These are phyloP conservation scores for Vitis rupestris DNA, from an alignment of 164 flowering plant species.

Conservation along the genomic window DNA sequence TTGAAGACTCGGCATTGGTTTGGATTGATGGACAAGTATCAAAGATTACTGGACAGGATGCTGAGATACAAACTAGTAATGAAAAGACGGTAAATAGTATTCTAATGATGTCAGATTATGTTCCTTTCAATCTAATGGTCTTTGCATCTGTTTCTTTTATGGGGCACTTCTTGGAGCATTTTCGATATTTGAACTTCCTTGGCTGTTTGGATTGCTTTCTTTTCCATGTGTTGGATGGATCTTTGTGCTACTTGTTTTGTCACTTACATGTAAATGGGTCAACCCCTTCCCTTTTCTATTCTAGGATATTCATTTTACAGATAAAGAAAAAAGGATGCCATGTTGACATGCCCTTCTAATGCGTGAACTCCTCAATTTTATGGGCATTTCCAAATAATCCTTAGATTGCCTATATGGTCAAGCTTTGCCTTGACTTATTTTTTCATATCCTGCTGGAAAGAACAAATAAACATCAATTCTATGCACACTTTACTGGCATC, in stretches of 20 bases:
- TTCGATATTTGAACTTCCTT: no score
- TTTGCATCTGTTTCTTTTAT: no score
- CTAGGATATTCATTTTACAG: no score
- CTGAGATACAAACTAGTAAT: constrained; percentile 36
- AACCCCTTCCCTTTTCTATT: neutral
- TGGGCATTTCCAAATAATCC: neutral
- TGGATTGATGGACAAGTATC: constrained; percentile 59
- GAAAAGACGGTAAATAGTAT: constrained; percentile 38
- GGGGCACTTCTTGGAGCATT: no score
- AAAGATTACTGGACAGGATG: constrained; percentile 40
- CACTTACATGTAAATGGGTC: neutral
- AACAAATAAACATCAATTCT: neutral
- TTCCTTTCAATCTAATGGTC: neutral
- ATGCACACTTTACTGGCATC: neutral
- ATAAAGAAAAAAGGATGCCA: no score
- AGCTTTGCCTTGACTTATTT: neutral
- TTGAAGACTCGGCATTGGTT: constrained; percentile 42
- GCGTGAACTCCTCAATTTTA: no score
- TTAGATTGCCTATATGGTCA: neutral
- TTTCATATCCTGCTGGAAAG: neutral
- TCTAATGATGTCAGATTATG: neutral
- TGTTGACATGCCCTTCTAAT: no score
- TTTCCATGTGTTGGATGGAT: neutral
- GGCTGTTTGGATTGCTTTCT: neutral
- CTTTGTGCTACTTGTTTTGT: neutral